These are phyloP conservation scores for Malus hybrid DNA, from an alignment of 331 rosid species.

Conservation along the genomic window DNA sequence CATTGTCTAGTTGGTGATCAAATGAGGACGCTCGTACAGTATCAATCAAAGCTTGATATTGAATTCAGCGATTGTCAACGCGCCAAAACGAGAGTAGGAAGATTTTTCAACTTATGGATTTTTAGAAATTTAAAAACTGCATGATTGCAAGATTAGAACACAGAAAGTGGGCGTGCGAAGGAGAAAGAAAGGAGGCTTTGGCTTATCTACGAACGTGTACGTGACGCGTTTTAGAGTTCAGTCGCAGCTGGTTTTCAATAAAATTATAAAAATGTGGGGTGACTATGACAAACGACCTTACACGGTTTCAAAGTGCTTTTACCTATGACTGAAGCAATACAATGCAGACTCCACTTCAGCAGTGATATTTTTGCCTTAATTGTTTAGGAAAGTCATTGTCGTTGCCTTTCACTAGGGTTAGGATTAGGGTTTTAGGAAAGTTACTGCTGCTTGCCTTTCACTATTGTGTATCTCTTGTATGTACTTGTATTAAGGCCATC, in stretches of 20 bases:
- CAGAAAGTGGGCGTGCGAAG: background rate
- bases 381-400: no score
- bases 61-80: background rate
- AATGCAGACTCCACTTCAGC: no score
- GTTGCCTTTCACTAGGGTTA: no score
- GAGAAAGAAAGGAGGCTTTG: background rate
- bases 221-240: conserved; percentile 4
- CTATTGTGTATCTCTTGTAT: no score
- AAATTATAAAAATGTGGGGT: background rate
- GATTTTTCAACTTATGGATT: background rate
- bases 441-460: no score
- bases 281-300: background rate
- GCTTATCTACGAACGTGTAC: conserved; percentile 1
- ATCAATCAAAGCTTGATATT: background rate
- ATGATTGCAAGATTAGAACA: background rate
- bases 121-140: background rate
- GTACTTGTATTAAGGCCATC: no score
- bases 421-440: no score
- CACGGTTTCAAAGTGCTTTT: background rate
- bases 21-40: background rate
- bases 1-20: no score
- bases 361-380: no score
- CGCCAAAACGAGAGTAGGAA: background rate
- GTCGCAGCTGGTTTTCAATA: background rate
- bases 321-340: background rate